Base-by-base conservation (phyloP, 2,329 filamentous ascomycete species). In the Colletotrichum siamense region DNA sequence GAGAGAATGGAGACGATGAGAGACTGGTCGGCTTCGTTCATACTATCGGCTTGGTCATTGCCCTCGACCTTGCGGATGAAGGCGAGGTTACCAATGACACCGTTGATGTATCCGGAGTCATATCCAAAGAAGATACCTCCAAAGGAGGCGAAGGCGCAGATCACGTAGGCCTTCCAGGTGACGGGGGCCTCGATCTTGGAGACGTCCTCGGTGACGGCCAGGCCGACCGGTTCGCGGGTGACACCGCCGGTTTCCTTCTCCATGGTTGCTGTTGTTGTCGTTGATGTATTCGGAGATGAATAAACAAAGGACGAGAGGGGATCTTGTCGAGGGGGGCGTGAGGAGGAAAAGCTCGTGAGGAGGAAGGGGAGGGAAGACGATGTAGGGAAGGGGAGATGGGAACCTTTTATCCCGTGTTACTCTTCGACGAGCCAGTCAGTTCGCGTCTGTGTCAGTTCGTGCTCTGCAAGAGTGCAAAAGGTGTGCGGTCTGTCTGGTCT, bases 71-170 rank as follows among this genome's bases (percentile, higher is more conserved):
- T 83, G 18, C 83, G 28, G 82, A 89, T 88, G 86, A 93, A 92
- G 83, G 85, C 84, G 15, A 82, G 55, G 79, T 88, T 86, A 79
- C 87, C 90, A 55, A 90, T 86, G 75, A 93, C 91, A 82, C 92
- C 92, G 83, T 92, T 92, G 87, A 95, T 94, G 86, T 94, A 94
- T 79, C 94, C 94, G 57, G 93, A 94, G 81, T 95, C 94, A 85
- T 94, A 96, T 66, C 94, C 94, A 85, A 95, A 94, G 87, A 95
- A 94, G 85, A 95, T 94, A 84, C 91, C 93, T 81, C 93, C 93
- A 77, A 94, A 94, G 39, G 92, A 92, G 76, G 93, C 93, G 78
- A 94, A 94, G 78, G 91, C 92, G 84, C 92, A 94, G 82, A 94
- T 90, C 67, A 93, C 77, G 84, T 94, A 94, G 72, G 92, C 92